phyloP scores from a whole-genome alignment of 345 rosid species.

The Salix arbutifolia region DNA sequence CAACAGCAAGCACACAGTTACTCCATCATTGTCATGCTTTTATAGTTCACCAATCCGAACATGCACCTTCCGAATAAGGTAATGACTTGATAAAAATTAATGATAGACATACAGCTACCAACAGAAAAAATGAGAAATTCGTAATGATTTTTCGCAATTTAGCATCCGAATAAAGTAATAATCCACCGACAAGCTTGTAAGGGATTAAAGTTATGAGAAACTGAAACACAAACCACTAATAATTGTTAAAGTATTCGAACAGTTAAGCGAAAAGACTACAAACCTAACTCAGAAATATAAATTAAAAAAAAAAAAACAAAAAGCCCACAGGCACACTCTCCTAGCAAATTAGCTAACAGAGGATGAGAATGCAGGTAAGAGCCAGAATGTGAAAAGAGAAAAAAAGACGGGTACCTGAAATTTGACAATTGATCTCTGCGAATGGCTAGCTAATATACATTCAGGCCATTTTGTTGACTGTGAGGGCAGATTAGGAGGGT shows the following conservation, averaged over 20 bases:
- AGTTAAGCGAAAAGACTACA: background rate
- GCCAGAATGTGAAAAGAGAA: background rate
- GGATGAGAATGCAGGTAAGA: background rate
- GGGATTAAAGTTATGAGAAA: too few species aligned
- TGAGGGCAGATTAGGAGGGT: background rate
- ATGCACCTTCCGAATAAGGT: too few species aligned
- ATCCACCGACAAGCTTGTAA: too few species aligned
- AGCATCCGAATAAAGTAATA: background rate
- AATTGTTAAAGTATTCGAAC: background rate
- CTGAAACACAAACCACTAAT: background rate
- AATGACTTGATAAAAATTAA: too few species aligned
- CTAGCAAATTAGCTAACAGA: background rate
- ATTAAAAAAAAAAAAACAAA: background rate
- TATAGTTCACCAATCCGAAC: too few species aligned
- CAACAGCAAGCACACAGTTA: too few species aligned
- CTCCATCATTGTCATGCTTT: too few species aligned
- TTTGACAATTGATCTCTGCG: background rate
- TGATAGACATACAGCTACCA: too few species aligned
- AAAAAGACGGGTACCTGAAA: background rate
- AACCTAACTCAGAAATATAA: conserved; percentile 2
- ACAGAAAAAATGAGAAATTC: too few species aligned
- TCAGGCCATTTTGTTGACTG: too few species aligned
- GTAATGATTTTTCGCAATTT: background rate
- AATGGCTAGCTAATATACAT: too few species aligned
- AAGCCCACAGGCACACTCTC: background rate